phyloP scores from a whole-genome alignment of 257 asterid species.

The Schizonepeta tenuifolia region DNA sequence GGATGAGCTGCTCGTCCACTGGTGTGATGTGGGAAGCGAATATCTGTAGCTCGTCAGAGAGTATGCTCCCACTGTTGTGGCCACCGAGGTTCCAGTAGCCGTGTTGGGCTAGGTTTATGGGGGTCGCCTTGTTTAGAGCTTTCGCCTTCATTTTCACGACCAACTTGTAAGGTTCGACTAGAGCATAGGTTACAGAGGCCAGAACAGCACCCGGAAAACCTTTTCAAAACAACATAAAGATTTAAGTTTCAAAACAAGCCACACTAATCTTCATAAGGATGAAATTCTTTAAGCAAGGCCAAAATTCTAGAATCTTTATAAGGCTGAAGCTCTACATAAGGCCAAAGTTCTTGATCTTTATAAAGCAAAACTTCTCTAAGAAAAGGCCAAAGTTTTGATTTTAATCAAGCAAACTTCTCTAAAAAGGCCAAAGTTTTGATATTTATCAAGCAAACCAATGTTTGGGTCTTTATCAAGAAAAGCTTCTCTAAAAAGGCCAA shows the following conservation, averaged over 20 bases:
- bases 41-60: slow-evolving; percentile 62
- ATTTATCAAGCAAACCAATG: background rate
- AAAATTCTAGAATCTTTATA: background rate
- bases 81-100: slow-evolving; percentile 84
- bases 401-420: background rate
- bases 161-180: slow-evolving; percentile 48
- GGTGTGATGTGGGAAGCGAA: slow-evolving; percentile 70
- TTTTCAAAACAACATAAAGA: slow-evolving; percentile 14
- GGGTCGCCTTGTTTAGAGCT: slow-evolving; percentile 72
- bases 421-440: background rate
- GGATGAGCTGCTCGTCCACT: slow-evolving; percentile 54
- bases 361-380: no score
- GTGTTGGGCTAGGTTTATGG: slow-evolving; percentile 82
- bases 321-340: background rate
- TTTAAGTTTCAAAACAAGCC: background rate
- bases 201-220: slow-evolving; percentile 81
- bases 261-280: background rate
- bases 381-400: background rate
- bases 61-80: slow-evolving; percentile 66
- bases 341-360: background rate
- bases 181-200: slow-evolving; percentile 53
- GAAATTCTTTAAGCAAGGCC: background rate
- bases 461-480: background rate
- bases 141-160: slow-evolving; percentile 63
- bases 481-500: background rate